Evolutionary conservation across 148 eudicot species (phyloP), one percentile per base, ranked within the genome.

Genomic region (Cornus kousa): DNA sequence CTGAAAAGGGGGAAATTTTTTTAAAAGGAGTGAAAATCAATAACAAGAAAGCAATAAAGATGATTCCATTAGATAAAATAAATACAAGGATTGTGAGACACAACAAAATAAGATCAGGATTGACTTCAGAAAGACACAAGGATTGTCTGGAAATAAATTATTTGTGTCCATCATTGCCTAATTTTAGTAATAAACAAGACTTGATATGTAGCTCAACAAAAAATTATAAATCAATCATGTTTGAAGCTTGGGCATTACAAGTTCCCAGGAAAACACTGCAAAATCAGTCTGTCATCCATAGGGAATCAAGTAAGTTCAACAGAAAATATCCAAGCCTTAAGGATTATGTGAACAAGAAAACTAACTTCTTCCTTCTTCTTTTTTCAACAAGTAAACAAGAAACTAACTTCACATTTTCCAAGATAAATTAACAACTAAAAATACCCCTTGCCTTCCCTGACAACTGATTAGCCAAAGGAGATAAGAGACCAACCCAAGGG

Each of bases 1-100:
- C 99, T 95, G 83, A 23, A 13, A 79, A 66, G 8, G 69, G 74
- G 83, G 6, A 43, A 67, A 35, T 35, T 28, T 28, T 28, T 28
- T 35, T 9, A 65, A 39, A 60, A 80, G 19, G 5, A 39, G 53
- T 60, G 39, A 72, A 74, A 22, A 74, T 14, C 10, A 59, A 4
- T 8, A 65, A 75, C 2, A 53, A 10, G 37, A 22, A 65, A 64
- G 11, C 6, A 43, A 65, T 3, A 31, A 31, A 20, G 23, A n/a
- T 2, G 14, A 22, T 17, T 13, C 19, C 17, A 73, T n/a, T 5
- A 22, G 66, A 16, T 23, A 4, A 17, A 19, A 4, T 16, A 46
- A 65, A 22, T 43, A 43, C 48, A 43, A 43, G 48, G 48, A 43
- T 4, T 7, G 48, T 43, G 48, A 43, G 48, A 43, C 6, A 43